Base-by-base conservation (phyloP, 352 stramenopile genomes). In the Pythium utonaiense region DNA sequence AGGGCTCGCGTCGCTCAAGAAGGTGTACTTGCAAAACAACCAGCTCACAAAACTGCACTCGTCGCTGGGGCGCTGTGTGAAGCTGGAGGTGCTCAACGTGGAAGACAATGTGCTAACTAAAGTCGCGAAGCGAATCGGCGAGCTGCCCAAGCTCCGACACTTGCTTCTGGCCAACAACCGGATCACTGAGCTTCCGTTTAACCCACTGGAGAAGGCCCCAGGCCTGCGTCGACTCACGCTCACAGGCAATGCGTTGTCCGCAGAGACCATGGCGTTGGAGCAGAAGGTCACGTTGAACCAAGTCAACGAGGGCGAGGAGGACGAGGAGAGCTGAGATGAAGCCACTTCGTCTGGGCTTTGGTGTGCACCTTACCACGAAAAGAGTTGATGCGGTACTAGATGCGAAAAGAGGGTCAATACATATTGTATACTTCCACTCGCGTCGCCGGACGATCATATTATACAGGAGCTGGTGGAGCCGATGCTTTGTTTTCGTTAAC, bases 11-110 rank as follows among this genome's bases (percentile, higher is more conserved):
- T 76, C 78, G 17, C 75, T 96, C 21, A 77, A 79, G 12, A 91
- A 93, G 57, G 76, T 91, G 4, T 96, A 95, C 54, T 57, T 96
- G 48, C 86, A 95, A 45, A 78, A 93, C 71, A 96, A 96, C 59
- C 64, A 67, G 21, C 58, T 96, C 19, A 77, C 62, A 12, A 96
- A 96, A 52, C 68, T 96, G 13, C 85, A 93, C 53, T 58, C 83
- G 2, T 91, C 80, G 4, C 71, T 96, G 6, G 88, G 87, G 8
- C 77, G 86, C 9, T 95, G 85, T 55, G 49, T 52, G 31, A 79
- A 88, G 62, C 68, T 96, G 6, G 87, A 96, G 27, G 64, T 95
- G 14, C 75, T 96, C 57, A 96, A 95, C 54, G 70, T 86, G 2
- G 88, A 95, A 57, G 73, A 95, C 60, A 96, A 96, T 45, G 60